Base-by-base conservation (phyloP, 1,284 basidiomycete species). In the Ceratobasidium sp. region DNA sequence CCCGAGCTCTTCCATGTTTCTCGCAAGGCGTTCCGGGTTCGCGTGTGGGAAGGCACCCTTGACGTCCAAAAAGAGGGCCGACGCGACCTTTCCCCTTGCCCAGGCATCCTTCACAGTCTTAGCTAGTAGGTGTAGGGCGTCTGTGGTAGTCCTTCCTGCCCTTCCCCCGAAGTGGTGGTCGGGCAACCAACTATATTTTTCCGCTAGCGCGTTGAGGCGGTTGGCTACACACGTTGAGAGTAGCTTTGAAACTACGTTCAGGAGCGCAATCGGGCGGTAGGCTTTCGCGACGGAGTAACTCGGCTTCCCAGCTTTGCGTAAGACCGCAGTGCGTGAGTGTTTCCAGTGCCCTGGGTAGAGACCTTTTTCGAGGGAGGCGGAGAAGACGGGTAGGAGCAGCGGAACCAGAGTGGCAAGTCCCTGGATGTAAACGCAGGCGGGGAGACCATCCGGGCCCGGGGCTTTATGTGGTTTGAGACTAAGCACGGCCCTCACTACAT, bases 391-490 rank as follows among this genome's bases (percentile, higher is more conserved):
- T 82, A 76, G 0, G 36, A 29, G 44, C 84, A 79, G 1, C 79
- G 78, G 79, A 0, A 80, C 59, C 0, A 86, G 77, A 0, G 80
- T n/a, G 17, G 81, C 79, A 0, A 59, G 51, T 41, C 77, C 80
- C 1, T 82, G 36, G 14, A 69, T 80, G 64, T 82, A 78, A 0
- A 85, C 82, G 9, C 79, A 76, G 66, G 86, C 86, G 0, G 83
- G 80, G 4, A 84, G 79, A 0, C 79, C 79, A 51, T 83, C 83
- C 0, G 82, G 81, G 0, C 83, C 82, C 0, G 82, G 79, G 0
- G 82, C 85, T 60, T 87, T 87, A 74, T 57, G 63, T 3, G 77
- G 76, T 36, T 66, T 67, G 2, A 78, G 44, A 3, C 51, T 29
- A n/a, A 33, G 27, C 4, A 77, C 67, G 0, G 65, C 62, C 27